These are phyloP conservation scores for Termitomyces sp. DNA, from an alignment of 768 basidiomycete species.

Conservation along the genomic window DNA sequence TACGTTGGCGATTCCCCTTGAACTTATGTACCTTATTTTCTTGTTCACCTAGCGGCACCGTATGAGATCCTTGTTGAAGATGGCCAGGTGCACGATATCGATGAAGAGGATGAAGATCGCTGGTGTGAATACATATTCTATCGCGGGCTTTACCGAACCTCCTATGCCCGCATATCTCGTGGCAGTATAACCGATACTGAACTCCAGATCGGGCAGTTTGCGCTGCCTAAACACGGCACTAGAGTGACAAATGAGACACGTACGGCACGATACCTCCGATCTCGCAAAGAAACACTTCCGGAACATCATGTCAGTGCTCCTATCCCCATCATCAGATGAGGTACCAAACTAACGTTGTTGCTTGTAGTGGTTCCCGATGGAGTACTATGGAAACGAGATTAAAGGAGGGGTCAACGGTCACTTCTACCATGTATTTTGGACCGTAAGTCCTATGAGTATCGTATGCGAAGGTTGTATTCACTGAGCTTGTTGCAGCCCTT, in stretches of 20 bases:
- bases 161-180: slow-evolving; percentile 80
- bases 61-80: slow-evolving; percentile 76
- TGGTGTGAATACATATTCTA: slow-evolving; percentile 94
- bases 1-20: slow-evolving; percentile 28
- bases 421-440: slow-evolving; percentile 73
- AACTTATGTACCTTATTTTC: slow-evolving; percentile 6
- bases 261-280: slow-evolving; percentile 61
- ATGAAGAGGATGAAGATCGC: slow-evolving; percentile 62
- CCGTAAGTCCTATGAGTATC: slow-evolving; percentile 35
- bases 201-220: slow-evolving; percentile 83
- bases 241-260: slow-evolving; percentile 52
- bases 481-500: slow-evolving; percentile 32
- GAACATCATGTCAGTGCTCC: slow-evolving; percentile 49
- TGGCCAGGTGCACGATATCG: slow-evolving; percentile 76
- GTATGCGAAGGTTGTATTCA: background rate
- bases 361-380: slow-evolving; percentile 70
- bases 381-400: slow-evolving; percentile 53
- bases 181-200: slow-evolving; percentile 89
- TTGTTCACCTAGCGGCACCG: slow-evolving; percentile 49
- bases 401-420: slow-evolving; percentile 64
- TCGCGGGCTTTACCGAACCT: slow-evolving; percentile 70
- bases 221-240: slow-evolving; percentile 57
- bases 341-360: background rate
- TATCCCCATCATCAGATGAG: background rate
- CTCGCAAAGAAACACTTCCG: slow-evolving; percentile 62